Base-by-base conservation (phyloP, 2,329 filamentous ascomycete species). In the Magnaporthiopsis rhizophila region DNA sequence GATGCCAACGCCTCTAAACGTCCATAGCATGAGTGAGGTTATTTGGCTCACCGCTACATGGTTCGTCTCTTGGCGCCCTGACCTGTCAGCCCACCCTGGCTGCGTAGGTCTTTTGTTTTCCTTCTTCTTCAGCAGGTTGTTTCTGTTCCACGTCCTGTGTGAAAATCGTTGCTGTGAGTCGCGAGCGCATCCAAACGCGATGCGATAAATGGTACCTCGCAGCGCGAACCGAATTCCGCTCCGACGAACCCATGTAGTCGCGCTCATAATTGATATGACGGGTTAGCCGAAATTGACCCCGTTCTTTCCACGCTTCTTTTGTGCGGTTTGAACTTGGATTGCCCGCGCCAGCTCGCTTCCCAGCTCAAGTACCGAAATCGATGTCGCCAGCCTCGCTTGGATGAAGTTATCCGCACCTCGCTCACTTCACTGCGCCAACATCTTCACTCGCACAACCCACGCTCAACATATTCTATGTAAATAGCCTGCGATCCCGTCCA, bases 331-430 rank as follows among this genome's bases (percentile, higher is more conserved):
- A 12, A 6, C 15, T 28, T 13, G 28, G 15, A 21, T 36, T 24
- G 50, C 32, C n/a, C 36, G 24, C 12, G 3, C 38, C 21, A 58
- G 38, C n/a, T 6, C 24, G 12, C 24, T 57, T 45, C 53, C 18
- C 24, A 53, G 50, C n/a, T 7, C n/a, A 63, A 28, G 62, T 63
- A 63, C 53, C 62, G 12, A 50, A 36, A n/a, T 21, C n/a, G n/a
- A 8, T 21, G 5, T 21, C 56, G 26, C 50, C 30, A 36, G 5
- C 32, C 53, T 26, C 38, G 60, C 60, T n/a, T 26, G 60, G 38
- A 58, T 63, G 62, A 63, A 63, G 62, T 53, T 63, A 63, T 63
- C 53, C 62, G 53, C 62, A 58, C 45, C 56, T 34, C n/a, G 58
- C 18, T 21, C 30, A 21, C 7, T n/a, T 26, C 26, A 26, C 26